Percentiles rank a stretch among this genome's conserved stretches.
These are phyloP conservation scores for Chlorella sp. DNA, from an alignment of 139 green algal genomes.

Conservation along the genomic window DNA sequence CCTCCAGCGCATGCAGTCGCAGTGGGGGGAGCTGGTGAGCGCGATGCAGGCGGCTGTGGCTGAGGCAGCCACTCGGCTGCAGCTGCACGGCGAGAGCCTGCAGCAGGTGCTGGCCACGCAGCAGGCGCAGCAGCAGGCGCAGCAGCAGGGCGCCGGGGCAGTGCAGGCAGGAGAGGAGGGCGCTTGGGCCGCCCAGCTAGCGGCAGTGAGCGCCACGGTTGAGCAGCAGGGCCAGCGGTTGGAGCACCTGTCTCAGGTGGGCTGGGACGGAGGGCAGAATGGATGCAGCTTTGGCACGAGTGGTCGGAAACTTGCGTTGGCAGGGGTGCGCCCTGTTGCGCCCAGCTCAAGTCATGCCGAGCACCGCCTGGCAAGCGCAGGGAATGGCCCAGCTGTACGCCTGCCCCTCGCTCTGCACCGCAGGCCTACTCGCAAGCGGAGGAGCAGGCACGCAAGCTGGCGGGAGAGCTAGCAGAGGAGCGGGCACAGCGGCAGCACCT, in stretches of 20 bases:
- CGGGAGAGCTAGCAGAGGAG: not conserved
- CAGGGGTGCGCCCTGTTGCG: no score
- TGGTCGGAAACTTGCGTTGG: no score
- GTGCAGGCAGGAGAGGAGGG: not conserved
- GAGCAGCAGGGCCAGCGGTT: not conserved
- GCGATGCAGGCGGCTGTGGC: conserved; percentile 23
- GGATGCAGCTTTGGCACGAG: no score
- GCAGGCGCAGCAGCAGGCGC: not conserved
- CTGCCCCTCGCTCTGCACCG: not conserved
- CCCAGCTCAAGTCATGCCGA: no score
- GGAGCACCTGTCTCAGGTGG: not conserved
- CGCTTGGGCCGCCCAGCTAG: not conserved
- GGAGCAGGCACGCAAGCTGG: not conserved
- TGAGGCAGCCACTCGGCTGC: not conserved
- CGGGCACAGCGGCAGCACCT: not conserved
- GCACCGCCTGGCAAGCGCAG: no score
- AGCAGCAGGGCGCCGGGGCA: not conserved
- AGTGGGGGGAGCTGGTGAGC: conserved; percentile 9
- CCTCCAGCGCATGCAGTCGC: conserved; percentile 17
- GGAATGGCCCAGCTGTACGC: no score
- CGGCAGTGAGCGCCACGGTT: not conserved
- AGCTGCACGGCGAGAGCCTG: not conserved
- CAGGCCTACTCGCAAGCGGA: not conserved
- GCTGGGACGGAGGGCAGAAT: not conserved
- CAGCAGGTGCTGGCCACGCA: not conserved